Base-by-base conservation (phyloP, 2,329 filamentous ascomycete species). In the Colletotrichum theobromicola region DNA sequence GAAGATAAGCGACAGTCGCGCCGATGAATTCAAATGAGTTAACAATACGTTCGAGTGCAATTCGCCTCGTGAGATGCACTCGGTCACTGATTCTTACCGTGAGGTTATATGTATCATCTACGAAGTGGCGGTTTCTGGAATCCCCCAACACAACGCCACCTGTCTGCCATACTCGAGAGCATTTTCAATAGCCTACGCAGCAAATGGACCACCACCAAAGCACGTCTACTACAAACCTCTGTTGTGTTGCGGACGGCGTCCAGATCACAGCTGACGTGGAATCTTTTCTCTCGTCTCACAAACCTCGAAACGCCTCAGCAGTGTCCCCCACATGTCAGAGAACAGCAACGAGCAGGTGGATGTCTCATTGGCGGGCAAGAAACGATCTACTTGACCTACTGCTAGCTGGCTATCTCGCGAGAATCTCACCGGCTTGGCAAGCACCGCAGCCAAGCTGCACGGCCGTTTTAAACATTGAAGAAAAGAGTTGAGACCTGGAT, bases 1-100 rank as follows among this genome's bases (percentile, higher is more conserved):
- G 72, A 67, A 46, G 72, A 74, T 13, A 55, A 67, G 72, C 68
- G 57, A 72, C 46, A 58, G 72, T 61, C 63, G 68, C 72, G 34
- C 55, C 60, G 63, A 37, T 64, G 62, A 35, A 72, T 67, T 60
- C 34, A 46, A 72, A 74, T 46, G 62, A 34, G 72, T 74, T 46
- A 72, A 74, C 55, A 46, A 46, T 10, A 46, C 28, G 1, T 21
- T 50, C 3, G 2, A 5, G n/a, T n/a, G n/a, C 46, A 18, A 10
- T 53, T 53, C 18, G 46, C 9, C 46, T 24, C 46, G n/a, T n/a
- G n/a, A n/a, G n/a, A n/a, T n/a, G n/a, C n/a, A n/a, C n/a, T n/a
- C n/a, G n/a, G n/a, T n/a, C n/a, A n/a, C n/a, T n/a, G n/a, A n/a
- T n/a, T n/a, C n/a, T n/a, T n/a, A n/a, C n/a, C n/a, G n/a, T n/a